Evolutionary conservation across 257 asterid genomes (phyloP), one percentile per base, ranked within the genome.

Genomic region (Misopates orontium): DNA sequence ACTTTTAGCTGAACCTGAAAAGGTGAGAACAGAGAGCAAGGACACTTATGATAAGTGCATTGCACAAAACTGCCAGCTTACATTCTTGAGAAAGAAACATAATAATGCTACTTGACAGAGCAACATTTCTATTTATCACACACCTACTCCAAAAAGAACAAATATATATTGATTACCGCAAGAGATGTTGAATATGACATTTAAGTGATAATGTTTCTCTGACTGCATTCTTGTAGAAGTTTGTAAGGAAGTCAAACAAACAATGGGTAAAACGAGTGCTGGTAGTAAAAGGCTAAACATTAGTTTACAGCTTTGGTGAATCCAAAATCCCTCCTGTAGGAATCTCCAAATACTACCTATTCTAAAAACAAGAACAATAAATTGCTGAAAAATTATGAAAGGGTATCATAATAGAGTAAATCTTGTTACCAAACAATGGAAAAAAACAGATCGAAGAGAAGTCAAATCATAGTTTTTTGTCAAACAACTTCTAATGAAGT

Each of bases 1-100:
- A 89, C 96, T 48, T 84, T 79, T 41, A 90, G 83, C 65, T 90
- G 95, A 68, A 83, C 96, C 99, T 94, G 96, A 76, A 75, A 69
- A 74, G 67, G 51, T 45, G 16, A 63, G 47, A 40, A 23, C 13
- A 60, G 56, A 61, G 51, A 6, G 20, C 36, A n/a, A 55, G 36
- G 48, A 60, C 23, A 42, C 25, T 67, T 50, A 49, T 5, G 66
- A 24, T 9, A 62, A 52, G 68, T 21, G 61, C 66, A 51, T 45
- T 51, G n/a, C 17, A 45, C 47, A n/a, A 24, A 45, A 23, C 20
- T 16, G 23, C 22, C 39, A 9, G 68, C 11, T 19, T 28, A 10
- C 58, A n/a, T 63, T 63, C 57, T 39, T 5, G 68, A 41, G 24
- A 60, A 55, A 17, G 40, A n/a, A n/a, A n/a, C n/a, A 39, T 12